Evolutionary conservation across 768 basidiomycete genomes (phyloP).

Genomic region (Xerocomellus dryophilus): DNA sequence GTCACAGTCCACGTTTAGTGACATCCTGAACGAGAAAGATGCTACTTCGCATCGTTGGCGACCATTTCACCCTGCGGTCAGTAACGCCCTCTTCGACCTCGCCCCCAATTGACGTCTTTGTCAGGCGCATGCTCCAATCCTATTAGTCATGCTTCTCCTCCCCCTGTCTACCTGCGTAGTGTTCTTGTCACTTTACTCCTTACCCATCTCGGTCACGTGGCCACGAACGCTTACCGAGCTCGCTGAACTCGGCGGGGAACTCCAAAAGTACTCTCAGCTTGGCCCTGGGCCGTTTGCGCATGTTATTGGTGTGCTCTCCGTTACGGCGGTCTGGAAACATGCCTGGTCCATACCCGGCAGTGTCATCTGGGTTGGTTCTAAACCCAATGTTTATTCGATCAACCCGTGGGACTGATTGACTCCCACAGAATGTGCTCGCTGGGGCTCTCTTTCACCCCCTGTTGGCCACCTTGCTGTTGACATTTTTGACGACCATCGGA

Average conservation of each 20-base stretch:
- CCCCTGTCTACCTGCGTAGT: conserved; percentile 62
- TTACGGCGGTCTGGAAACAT: conserved; percentile 92
- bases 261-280: conserved; percentile 75
- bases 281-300: conserved; percentile 64
- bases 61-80: conserved; percentile 35
- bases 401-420: conserved; percentile 17
- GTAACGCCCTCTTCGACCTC: conserved; percentile 14
- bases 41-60: conserved; percentile 28
- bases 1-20: conserved; percentile 45
- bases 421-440: conserved; percentile 78
- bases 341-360: conserved; percentile 97
- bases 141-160: conserved; percentile 67
- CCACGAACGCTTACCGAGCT: conserved; percentile 74
- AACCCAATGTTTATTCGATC: neutral
- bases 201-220: conserved; percentile 75
- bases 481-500: conserved; percentile 82
- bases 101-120: conserved; percentile 6
- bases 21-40: conserved; percentile 41
- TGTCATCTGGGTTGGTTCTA: conserved; percentile 73
- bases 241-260: conserved; percentile 68
- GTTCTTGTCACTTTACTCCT: conserved; percentile 44
- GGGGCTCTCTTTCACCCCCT: conserved; percentile 84
- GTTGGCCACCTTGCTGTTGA: conserved; percentile 77
- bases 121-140: conserved; percentile 56
- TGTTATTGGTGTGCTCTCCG: conserved; percentile 76